These are phyloP conservation scores for Populus deltoides DNA, from an alignment of 345 rosid genomes.

Conservation along the genomic window DNA sequence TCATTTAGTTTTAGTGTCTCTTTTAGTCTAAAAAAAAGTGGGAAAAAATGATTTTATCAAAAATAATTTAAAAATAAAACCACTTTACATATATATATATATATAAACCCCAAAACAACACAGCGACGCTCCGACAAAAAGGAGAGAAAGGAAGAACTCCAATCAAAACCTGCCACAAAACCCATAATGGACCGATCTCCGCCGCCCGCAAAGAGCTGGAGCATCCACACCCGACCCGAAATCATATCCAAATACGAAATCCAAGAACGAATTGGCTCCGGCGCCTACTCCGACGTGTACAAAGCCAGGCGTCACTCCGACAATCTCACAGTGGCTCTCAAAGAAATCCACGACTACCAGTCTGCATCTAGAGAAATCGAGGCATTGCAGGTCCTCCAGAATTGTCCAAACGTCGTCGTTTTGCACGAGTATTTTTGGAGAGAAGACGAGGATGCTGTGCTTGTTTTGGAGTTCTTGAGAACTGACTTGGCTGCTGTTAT, in stretches of 20 bases:
- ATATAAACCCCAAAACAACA: background rate
- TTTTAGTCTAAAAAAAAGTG: background rate
- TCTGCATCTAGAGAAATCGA: conserved; percentile 93
- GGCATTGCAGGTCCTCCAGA: conserved; percentile 65
- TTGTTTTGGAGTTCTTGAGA: conserved; percentile 80
- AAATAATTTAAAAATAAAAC: too few relatives aligned
- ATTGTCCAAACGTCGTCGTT: conserved; percentile 68
- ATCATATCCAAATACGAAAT: conserved; percentile 79
- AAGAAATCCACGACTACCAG: conserved; percentile 94
- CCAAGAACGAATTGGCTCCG: conserved; percentile 83
- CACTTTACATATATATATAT: too few relatives aligned
- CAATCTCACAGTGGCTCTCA: conserved; percentile 68
- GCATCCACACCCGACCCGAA: conserved; percentile 88
- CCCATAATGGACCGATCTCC: conserved; percentile 41
- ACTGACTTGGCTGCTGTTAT: conserved; percentile 70
- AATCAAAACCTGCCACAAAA: background rate
- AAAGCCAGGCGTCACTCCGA: conserved; percentile 75
- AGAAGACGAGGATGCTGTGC: conserved; percentile 94
- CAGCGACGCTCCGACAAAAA: background rate
- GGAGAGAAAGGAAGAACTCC: too few relatives aligned
- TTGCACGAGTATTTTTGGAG: conserved; percentile 91
- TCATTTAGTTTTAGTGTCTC: too few relatives aligned
- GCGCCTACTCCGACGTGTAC: conserved; percentile 92
- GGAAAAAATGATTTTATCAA: background rate
- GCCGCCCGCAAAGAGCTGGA: conserved; percentile 72